Percentiles rank a stretch among this genome's conserved stretches.
phyloP scores from a whole-genome alignment of 441 rosid species.

The Breynia disticha region DNA sequence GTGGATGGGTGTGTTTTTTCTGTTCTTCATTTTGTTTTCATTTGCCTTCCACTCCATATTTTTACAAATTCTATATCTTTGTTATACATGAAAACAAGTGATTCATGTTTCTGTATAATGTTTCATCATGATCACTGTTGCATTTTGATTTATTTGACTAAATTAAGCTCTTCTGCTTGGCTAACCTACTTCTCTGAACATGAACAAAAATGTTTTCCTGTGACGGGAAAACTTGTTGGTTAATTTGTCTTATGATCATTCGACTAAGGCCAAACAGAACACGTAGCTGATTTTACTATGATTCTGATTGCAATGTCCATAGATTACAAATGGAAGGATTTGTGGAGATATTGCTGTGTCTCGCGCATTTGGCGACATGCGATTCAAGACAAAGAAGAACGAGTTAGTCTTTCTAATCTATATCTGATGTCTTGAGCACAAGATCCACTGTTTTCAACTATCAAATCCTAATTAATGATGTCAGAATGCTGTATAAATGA shows the following conservation, averaged over 20 bases:
- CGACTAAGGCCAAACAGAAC: no score
- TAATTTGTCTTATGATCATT: no score
- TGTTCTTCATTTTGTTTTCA: constrained; percentile 19
- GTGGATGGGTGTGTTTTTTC: constrained; percentile 99
- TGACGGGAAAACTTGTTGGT: no score
- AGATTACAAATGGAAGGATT: constrained; percentile 86
- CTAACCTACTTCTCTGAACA: background rate
- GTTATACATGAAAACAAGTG: background rate
- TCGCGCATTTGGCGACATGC: constrained; percentile 89
- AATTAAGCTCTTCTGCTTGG: background rate
- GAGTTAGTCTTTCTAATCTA: constrained; percentile 40
- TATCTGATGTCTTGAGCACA: background rate
- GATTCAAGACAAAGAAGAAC: constrained; percentile 79
- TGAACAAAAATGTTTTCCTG: background rate
- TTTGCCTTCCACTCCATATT: background rate
- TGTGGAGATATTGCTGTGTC: constrained; percentile 94
- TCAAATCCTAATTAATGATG: constrained; percentile 1
- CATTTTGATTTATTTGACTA: background rate
- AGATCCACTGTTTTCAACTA: background rate
- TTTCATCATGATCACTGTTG: background rate
- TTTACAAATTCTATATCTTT: constrained; percentile 1
- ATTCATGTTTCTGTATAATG: background rate
- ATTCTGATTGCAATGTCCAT: constrained; percentile 9
- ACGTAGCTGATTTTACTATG: background rate
- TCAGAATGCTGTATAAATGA: constrained; percentile 11